Evolutionary conservation across 768 basidiomycete genomes (phyloP).

Genomic region (Hygrocybe punicea): DNA sequence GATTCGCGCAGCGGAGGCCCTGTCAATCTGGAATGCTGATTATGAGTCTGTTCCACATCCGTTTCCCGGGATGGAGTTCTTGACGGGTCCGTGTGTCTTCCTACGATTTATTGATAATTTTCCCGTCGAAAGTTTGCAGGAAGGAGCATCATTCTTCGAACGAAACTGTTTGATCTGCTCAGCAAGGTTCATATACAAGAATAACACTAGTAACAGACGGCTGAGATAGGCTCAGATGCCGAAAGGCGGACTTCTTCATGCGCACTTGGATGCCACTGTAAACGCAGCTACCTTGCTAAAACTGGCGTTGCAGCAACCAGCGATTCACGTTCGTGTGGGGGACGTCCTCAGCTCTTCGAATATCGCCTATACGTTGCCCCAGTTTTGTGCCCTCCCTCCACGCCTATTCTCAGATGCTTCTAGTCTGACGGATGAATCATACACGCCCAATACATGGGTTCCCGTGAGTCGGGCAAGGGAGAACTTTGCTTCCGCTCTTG

Average conservation of each 20-base stretch:
- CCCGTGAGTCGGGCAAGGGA: slow-evolving; percentile 51
- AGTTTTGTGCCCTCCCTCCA: slow-evolving; percentile 49
- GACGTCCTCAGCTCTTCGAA: slow-evolving; percentile 40
- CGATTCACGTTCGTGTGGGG: slow-evolving; percentile 56
- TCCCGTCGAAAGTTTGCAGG: slow-evolving; percentile 32
- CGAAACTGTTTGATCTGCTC: slow-evolving; percentile 58
- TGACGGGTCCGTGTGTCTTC: slow-evolving; percentile 48
- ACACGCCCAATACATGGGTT: slow-evolving; percentile 52
- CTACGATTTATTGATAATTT: neutral
- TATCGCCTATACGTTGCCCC: slow-evolving; percentile 45
- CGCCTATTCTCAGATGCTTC: slow-evolving; percentile 28
- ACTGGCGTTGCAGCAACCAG: slow-evolving; percentile 53
- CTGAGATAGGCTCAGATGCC: slow-evolving; percentile 59
- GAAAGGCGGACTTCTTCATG: slow-evolving; percentile 73
- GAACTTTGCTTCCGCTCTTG: slow-evolving; percentile 48
- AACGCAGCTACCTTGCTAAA: slow-evolving; percentile 49
- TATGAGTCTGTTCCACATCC: slow-evolving; percentile 54
- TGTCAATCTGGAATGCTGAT: slow-evolving; percentile 56
- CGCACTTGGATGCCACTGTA: slow-evolving; percentile 72
- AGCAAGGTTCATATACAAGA: slow-evolving; percentile 49
- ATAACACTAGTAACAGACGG: no score
- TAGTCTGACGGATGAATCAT: slow-evolving; percentile 42
- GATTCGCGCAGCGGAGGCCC: slow-evolving; percentile 54
- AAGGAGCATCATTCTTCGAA: slow-evolving; percentile 55
- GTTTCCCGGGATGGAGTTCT: slow-evolving; percentile 77